A percentile compares a stretch with the other conserved stretches of the same genome.
Evolutionary conservation across 2,329 filamentous ascomycete genomes (phyloP).

Genomic region (Penicillium olsonii): DNA sequence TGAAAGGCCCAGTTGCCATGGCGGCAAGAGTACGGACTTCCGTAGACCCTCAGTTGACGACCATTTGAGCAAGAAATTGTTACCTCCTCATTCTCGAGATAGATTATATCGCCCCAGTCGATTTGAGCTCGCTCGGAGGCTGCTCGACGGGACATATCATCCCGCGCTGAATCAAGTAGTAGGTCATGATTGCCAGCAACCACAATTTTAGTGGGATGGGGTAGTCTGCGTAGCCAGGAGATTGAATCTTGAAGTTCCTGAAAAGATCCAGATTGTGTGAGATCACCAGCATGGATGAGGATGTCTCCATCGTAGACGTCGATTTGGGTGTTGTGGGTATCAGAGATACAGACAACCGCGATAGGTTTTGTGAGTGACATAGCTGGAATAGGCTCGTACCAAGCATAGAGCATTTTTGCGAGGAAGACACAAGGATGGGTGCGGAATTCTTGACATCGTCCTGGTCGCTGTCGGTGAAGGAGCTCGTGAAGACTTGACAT

Average conservation of each 20-base stretch:
- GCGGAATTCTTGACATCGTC: conserved; percentile 16
- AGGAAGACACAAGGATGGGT: conserved; percentile 18
- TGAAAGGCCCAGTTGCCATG: conserved; percentile 77
- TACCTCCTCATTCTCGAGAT: conserved; percentile 67
- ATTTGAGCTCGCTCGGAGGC: conserved; percentile 56
- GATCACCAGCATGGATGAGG: conserved; percentile 45
- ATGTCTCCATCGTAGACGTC: conserved; percentile 37
- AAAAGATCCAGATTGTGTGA: conserved; percentile 64
- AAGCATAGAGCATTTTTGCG: conserved; percentile 16
- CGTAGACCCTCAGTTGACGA: conserved; percentile 68
- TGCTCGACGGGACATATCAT: conserved; percentile 1
- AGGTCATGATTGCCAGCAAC: conserved; percentile 84
- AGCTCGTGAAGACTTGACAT: too few relatives aligned
- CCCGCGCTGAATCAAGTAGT: conserved; percentile 67
- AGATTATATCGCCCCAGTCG: conserved; percentile 66
- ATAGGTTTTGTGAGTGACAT: conserved; percentile 10
- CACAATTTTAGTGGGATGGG: conserved; percentile 74
- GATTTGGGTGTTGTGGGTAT: conserved; percentile 30
- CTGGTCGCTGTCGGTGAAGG: conserved; percentile 10
- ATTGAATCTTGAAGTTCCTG: conserved; percentile 72
- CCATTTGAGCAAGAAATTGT: conserved; percentile 61
- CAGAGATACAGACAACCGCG: conserved; percentile 30
- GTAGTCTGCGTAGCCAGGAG: conserved; percentile 70
- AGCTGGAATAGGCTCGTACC: conserved; percentile 12
- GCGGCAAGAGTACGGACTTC: conserved; percentile 70